Conservation (phyloP, 164 flowering plant species). For the Umbilicus rupestris region DNA sequence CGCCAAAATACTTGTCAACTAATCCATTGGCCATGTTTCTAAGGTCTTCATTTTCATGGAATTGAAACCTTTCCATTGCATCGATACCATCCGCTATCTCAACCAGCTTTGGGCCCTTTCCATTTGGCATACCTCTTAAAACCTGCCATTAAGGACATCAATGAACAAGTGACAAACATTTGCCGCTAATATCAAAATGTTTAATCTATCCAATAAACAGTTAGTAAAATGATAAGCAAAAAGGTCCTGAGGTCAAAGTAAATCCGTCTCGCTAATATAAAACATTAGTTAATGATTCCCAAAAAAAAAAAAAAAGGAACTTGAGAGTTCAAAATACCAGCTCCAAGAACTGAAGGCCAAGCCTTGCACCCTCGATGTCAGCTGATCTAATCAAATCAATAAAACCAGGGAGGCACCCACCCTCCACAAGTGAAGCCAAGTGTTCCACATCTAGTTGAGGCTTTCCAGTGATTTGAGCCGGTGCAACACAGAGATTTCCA, state of each 20-base stretch:
- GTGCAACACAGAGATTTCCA: slow-evolving; percentile 88
- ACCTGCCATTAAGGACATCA: slow-evolving; percentile 31
- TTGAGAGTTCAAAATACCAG: slow-evolving; percentile 43
- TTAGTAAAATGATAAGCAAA: too few species aligned
- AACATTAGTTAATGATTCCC: neutral
- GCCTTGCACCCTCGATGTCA: slow-evolving; percentile 79
- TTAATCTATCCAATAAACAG: neutral
- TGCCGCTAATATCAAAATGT: neutral
- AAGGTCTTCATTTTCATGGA: slow-evolving; percentile 88
- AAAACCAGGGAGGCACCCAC: slow-evolving; percentile 84
- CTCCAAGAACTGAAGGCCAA: slow-evolving; percentile 93
- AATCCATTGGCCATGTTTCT: slow-evolving; percentile 86
- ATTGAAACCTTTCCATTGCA: slow-evolving; percentile 94
- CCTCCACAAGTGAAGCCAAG: slow-evolving; percentile 60
- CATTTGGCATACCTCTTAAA: slow-evolving; percentile 86
- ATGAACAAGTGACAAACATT: neutral
- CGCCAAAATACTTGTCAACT: slow-evolving; percentile 87
- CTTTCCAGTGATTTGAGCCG: slow-evolving; percentile 42
- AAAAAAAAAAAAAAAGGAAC: neutral
- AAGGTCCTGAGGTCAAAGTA: too few species aligned
- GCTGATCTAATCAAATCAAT: slow-evolving; percentile 79
- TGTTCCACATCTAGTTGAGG: slow-evolving; percentile 68
- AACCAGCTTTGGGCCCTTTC: slow-evolving; percentile 81
- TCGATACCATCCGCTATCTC: slow-evolving; percentile 91
- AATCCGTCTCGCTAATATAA: too few species aligned